Percentiles rank a stretch among this genome's conserved stretches.
Conservation (phyloP, 2,329 filamentous ascomycete species). For the Xylariaceae sp. region DNA sequence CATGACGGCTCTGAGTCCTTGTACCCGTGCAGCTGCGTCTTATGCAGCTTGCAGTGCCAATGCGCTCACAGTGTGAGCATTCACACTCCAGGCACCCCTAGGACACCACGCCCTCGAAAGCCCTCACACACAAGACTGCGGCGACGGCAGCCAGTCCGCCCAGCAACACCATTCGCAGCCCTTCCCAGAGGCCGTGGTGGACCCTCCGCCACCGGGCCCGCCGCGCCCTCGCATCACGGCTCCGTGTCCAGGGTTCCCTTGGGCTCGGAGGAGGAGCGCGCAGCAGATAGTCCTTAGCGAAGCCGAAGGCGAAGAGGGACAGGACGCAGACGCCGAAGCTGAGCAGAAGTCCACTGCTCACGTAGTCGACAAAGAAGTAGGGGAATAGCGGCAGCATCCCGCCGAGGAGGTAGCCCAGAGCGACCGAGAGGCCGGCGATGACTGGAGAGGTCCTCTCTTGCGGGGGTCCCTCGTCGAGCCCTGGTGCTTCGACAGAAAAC, state of each 20-base stretch:
- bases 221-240: no score
- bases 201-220: no score
- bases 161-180: conserved; percentile 48
- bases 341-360: conserved; percentile 45
- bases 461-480: conserved; percentile 15
- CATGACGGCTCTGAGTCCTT: background rate
- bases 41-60: background rate
- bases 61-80: background rate
- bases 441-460: no score
- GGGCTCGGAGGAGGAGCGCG: no score
- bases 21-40: no score
- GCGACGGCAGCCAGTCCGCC: conserved; percentile 49
- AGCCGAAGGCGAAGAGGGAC: conserved; percentile 57
- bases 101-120: conserved; percentile 30
- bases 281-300: conserved; percentile 48
- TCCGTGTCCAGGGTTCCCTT: conserved; percentile 4
- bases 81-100: conserved; percentile 3
- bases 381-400: conserved; percentile 64
- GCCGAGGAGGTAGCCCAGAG: conserved; percentile 61
- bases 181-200: conserved; percentile 34
- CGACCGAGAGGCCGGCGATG: conserved; percentile 57
- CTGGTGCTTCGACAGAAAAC: conserved; percentile 2
- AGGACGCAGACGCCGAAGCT: conserved; percentile 54
- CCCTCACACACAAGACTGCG: conserved; percentile 45
- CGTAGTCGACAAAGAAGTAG: conserved; percentile 51